Evolutionary conservation across 2,329 filamentous ascomycete species (phyloP), one percentile per base, ranked within the genome.

Genomic region (Aspergillus sp.): DNA sequence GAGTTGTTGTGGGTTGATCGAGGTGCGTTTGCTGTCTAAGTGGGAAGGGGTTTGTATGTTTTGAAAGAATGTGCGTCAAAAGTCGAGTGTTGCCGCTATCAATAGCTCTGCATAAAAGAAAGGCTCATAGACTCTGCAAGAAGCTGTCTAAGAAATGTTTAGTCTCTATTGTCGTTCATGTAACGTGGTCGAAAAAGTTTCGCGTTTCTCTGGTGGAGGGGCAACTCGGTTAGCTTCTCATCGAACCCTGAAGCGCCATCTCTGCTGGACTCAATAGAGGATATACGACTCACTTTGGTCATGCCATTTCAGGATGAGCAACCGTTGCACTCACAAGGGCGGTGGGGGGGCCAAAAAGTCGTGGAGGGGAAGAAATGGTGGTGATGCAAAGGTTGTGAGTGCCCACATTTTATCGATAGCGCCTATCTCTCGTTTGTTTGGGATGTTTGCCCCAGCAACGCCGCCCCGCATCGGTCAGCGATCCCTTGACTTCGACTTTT

Each of bases 391-490:
- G 18, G 42, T 58, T 56, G 49, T 60, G 56, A 56, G 62, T 57
- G 59, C 45, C 50, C 59, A 58, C 62, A 63, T 59, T 42, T 69
- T 68, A 69, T 69, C 65, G 65, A 67, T 63, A 65, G 59, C 57
- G 59, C 22, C 49, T 63, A 62, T 60, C 58, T 54, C 59, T 60
- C 54, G 42, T 68, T 67, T 68, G 65, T 65, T 68, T 68, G 53
- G 60, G 57, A 16, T 39, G n/a, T 67, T 64, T 65, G 65, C 67
- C 67, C 66, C 63, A 62, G 67, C 67, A 69, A 69, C 67, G 51
- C 42, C 32, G 47, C 45, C 36, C 11, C n/a, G n/a, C 31, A 46
- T 45, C 24, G 7, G 16, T 36, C 42, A 14, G 32, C 32, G 11
- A 5, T 36, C 4, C 16, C 36, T 42, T 16, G 12, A n/a, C 26